Evolutionary conservation across 768 basidiomycete species (phyloP).

Genomic region (Tylopilus subfusipes): DNA sequence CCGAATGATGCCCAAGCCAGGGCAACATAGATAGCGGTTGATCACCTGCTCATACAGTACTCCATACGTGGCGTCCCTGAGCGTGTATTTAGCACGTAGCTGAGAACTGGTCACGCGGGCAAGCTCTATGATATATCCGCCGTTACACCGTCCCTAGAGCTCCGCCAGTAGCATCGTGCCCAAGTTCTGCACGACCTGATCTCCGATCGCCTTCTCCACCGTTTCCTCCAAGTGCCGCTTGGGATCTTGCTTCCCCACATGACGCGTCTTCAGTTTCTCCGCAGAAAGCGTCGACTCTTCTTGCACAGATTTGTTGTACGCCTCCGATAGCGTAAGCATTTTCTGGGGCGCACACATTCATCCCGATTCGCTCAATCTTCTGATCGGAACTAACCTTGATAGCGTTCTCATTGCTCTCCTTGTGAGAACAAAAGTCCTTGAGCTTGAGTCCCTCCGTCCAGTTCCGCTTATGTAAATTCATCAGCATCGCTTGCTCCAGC

Average conservation of each 20-base stretch:
- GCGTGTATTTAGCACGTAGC: neutral
- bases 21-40: constrained; percentile 4
- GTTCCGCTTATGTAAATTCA: constrained; percentile 98
- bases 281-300: constrained; percentile 94
- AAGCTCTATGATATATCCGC: neutral
- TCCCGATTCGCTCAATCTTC: constrained; percentile 15
- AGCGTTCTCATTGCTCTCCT: constrained; percentile 84
- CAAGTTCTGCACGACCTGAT: constrained; percentile 93
- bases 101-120: constrained; percentile 1
- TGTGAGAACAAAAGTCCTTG: constrained; percentile 85
- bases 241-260: constrained; percentile 97
- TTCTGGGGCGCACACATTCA: constrained; percentile 33
- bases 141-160: constrained; percentile 44
- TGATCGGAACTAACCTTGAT: constrained; percentile 70
- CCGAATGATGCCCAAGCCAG: constrained; percentile 23
- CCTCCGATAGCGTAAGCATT: constrained; percentile 89
- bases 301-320: constrained; percentile 97
- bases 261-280: constrained; percentile 94
- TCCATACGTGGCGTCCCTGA: constrained; percentile 10
- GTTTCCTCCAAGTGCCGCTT: constrained; percentile 97
- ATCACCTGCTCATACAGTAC: neutral
- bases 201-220: constrained; percentile 96
- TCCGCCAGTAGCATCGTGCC: constrained; percentile 95
- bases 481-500: constrained; percentile 95
- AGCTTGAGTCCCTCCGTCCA: constrained; percentile 98